Evolutionary conservation across 2,329 filamentous ascomycete species (phyloP).

Genomic region (Monosporascus sp.): DNA sequence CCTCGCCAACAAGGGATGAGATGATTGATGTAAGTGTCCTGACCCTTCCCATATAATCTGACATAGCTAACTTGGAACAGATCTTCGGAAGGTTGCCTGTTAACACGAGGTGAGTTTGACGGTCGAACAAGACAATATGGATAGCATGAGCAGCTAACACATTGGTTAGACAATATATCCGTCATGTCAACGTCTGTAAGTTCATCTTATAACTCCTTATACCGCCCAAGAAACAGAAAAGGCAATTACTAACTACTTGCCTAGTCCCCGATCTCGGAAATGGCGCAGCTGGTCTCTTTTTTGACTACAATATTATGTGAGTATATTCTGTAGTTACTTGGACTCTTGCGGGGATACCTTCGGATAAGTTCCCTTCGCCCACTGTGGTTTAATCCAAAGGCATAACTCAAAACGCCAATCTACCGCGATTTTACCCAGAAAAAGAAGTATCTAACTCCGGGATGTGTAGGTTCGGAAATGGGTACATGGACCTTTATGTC

Average conservation of each 20-base stretch:
- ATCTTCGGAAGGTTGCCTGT: not conserved
- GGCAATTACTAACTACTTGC: too few species aligned
- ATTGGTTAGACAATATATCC: not conserved
- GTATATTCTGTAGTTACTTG: not conserved
- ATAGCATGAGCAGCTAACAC: too few species aligned
- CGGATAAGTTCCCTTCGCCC: not conserved
- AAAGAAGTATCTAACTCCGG: not conserved
- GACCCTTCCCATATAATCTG: not conserved
- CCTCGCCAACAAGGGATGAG: not conserved
- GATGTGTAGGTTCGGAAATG: not conserved
- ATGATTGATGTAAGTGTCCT: not conserved
- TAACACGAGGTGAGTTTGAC: not conserved
- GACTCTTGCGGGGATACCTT: not conserved
- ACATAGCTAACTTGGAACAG: not conserved
- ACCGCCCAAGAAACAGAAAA: too few species aligned
- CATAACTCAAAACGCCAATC: not conserved
- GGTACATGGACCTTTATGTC: not conserved
- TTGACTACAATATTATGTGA: not conserved
- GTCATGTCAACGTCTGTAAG: not conserved
- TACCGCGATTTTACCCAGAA: not conserved
- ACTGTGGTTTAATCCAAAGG: not conserved
- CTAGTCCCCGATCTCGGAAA: not conserved
- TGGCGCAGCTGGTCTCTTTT: not conserved
- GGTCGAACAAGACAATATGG: too few species aligned
- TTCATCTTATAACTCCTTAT: not conserved